Evolutionary conservation across 768 basidiomycete genomes (phyloP), one percentile per base, ranked within the genome.

Genomic region (Boletus rubescentipes): DNA sequence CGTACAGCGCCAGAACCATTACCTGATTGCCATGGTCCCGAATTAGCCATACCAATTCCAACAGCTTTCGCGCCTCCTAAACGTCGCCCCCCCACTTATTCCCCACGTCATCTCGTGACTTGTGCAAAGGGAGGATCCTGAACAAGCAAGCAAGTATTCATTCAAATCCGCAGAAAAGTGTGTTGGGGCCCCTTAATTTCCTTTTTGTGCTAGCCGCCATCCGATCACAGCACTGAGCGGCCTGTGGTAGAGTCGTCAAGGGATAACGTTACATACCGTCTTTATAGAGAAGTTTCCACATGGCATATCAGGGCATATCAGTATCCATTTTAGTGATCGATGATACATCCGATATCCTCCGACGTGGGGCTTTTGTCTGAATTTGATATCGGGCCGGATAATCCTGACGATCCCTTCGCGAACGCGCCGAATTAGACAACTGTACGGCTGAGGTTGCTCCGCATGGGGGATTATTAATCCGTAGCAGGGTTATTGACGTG

Each of bases 351-450:
- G 68, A 63, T 49, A 37, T 57, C 60, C 66, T 67, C 64, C 64
- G 64, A 61, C 34, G 47, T 46, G 50, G 29, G 35, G 41, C 20
- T 21, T 35, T 37, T 14, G 36, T 12, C 41, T 8, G 36, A 16
- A 46, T 60, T 54, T 51, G 54, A 49, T 43, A 43, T 55, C 68
- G 67, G 67, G 12, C 67, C 65, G 67, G 59, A 38, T 57, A 53
- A 57, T 53, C 66, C 58, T 68, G 68, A 64, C 68, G 66, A 68
- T 68, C 67, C 54, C 68, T 65, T 67, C 65, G 61, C 64, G 67
- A 67, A 66, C 23, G 51, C 14, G 50, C 50, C 42, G 49, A 39
- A 57, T 61, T 57, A 50, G 65, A 56, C 59, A 65, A 53, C 30
- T 39, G 51, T 40, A 49, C 42, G 51, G 54, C 46, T 55, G 59